phyloP scores from a whole-genome alignment of 306 rosid species.

The Prunus persica region DNA sequence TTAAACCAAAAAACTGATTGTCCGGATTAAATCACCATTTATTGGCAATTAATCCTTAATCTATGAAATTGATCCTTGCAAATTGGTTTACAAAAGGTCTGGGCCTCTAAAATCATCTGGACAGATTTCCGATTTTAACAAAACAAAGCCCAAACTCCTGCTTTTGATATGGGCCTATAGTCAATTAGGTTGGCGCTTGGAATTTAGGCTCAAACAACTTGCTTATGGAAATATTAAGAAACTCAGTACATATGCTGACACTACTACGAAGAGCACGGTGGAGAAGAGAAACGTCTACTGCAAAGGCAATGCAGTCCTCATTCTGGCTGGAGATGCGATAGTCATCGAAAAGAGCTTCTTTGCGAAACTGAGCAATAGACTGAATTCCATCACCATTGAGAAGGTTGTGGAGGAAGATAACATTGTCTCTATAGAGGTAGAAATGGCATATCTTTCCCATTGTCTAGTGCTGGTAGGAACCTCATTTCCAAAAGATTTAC shows the following conservation, averaged over 20 bases:
- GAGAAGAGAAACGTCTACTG: conserved; percentile 76
- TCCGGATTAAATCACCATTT: too few species aligned
- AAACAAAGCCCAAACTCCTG: too few species aligned
- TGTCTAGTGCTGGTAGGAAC: conserved; percentile 80
- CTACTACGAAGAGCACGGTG: conserved; percentile 86
- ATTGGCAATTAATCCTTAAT: too few species aligned
- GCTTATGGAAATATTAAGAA: conserved; percentile 66
- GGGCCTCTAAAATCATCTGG: too few species aligned
- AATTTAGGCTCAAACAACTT: conserved; percentile 22
- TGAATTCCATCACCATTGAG: conserved; percentile 82
- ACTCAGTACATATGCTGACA: conserved; percentile 66
- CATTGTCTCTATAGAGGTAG: conserved; percentile 67
- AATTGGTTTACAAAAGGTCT: too few species aligned
- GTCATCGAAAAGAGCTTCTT: conserved; percentile 71
- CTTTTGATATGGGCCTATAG: too few species aligned
- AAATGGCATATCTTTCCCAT: conserved; percentile 75
- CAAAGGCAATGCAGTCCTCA: conserved; percentile 79
- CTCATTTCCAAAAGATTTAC: conserved; percentile 69
- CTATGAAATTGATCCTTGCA: too few species aligned
- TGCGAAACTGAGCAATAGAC: conserved; percentile 75
- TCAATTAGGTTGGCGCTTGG: too few species aligned
- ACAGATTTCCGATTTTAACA: too few species aligned
- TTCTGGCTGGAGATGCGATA: conserved; percentile 79
- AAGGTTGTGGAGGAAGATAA: conserved; percentile 84
- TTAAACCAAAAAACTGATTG: too few species aligned